Conservation (phyloP, 345 rosid species). For the Xanthoceras sorbifolium region DNA sequence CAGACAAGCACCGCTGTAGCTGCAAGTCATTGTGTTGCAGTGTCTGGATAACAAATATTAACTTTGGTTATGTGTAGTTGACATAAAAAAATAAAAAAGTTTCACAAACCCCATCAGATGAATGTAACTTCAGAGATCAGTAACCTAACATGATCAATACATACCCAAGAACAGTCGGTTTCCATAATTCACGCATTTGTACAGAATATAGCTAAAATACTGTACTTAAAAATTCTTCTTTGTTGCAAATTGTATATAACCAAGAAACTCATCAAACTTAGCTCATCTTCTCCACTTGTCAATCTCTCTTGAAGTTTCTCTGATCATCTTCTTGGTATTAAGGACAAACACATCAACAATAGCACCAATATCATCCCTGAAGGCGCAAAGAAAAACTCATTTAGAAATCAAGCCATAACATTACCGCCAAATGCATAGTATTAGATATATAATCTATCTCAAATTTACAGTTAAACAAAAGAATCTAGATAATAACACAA, state of each 20-base stretch:
- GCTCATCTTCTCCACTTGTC: slow-evolving; percentile 82
- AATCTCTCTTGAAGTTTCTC: slow-evolving; percentile 69
- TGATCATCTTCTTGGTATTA: slow-evolving; percentile 64
- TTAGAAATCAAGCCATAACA: not conserved
- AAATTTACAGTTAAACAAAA: not conserved
- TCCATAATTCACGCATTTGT: slow-evolving; percentile 11
- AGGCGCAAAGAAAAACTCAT: not conserved
- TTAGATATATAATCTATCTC: not conserved
- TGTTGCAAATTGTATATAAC: slow-evolving; percentile 9
- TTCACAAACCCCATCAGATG: not conserved
- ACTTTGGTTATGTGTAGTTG: not conserved
- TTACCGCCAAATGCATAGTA: not conserved
- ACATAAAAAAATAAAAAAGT: not conserved
- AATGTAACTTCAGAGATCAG: not conserved
- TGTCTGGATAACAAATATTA: not conserved
- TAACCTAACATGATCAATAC: not conserved
- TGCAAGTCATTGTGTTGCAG: not conserved
- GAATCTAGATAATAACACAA: not conserved
- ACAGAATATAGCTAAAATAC: slow-evolving; percentile 2
- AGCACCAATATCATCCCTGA: slow-evolving; percentile 65
- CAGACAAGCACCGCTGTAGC: not conserved
- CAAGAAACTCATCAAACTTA: not conserved
- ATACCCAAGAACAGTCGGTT: slow-evolving; percentile 7
- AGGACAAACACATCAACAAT: slow-evolving; percentile 62
- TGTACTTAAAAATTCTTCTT: not conserved